A percentile compares a stretch with the other conserved stretches of the same genome.
These are phyloP conservation scores for Talaromyces borbonicus DNA, from an alignment of 495 filamentous ascomycete genomes.

Conservation along the genomic window DNA sequence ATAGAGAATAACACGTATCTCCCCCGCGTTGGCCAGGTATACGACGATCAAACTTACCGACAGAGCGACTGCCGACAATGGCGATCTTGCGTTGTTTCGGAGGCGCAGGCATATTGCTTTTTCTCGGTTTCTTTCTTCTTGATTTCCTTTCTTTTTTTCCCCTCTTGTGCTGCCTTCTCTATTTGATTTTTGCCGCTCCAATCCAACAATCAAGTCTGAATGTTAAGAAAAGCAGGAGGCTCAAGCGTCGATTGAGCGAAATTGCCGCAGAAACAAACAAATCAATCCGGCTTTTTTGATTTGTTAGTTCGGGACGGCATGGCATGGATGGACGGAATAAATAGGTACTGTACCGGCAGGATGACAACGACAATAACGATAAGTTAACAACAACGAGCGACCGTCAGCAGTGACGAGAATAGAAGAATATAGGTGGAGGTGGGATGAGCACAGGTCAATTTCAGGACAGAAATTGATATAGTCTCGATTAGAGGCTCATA, in stretches of 20 bases:
- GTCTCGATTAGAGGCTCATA: no score
- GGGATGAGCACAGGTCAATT: no score
- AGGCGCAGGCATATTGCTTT: slow-evolving; percentile 60
- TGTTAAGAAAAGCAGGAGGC: background rate
- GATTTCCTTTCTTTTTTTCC: background rate
- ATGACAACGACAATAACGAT: no score
- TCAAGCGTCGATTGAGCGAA: background rate
- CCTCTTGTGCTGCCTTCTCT: background rate
- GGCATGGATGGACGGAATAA: background rate
- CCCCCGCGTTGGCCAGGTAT: no score
- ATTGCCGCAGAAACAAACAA: background rate
- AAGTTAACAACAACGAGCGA: no score
- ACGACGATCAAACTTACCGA: slow-evolving; percentile 82
- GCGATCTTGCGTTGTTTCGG: slow-evolving; percentile 97
- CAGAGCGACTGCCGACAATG: slow-evolving; percentile 93
- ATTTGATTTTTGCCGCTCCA: no score
- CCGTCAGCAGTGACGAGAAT: no score
- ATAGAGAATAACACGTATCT: background rate
- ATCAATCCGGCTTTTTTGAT: no score
- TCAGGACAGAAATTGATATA: no score
- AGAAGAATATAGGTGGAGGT: no score
- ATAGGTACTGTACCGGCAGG: background rate
- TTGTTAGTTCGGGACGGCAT: no score
- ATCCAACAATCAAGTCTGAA: background rate
- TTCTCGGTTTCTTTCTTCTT: background rate